Evolutionary conservation across 495 filamentous ascomycete genomes (phyloP), one percentile per base, ranked within the genome.

Genomic region (Hapsidospora chrysogenum): DNA sequence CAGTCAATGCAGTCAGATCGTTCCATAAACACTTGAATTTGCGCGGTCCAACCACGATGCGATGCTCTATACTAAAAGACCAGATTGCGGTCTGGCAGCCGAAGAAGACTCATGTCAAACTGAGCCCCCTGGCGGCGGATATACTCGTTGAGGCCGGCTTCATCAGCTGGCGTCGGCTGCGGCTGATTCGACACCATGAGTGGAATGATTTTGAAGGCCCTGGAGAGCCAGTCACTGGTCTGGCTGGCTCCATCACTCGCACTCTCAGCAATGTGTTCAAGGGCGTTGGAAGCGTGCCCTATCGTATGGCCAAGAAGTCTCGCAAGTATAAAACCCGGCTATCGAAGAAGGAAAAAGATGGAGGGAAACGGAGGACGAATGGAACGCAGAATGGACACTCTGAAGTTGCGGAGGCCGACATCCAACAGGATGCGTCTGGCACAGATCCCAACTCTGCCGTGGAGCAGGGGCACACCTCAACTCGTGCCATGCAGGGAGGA

Each of bases 191-290:
- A 20, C 76, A 81, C 39, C 64, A 64, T 22, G 76, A 82, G 41
- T 85, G 78, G 78, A 82, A 82, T 39, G 79, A 83, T 44, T 84
- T 81, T 40, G 76, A 78, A 36, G 79, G 79, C 0, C 78, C 79
- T 0, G 79, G 78, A 0, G 79, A 84, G 46, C 80, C 79, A 1
- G 42, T 85, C 20, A 78, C 77, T 2, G 79, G 80, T 4, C 53
- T 59, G 1, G 65, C 69, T 6, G 63, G 64, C 1, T 75, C 74
- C 3, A 37, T 81, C 3, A 49, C 69, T 17, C 53, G 61, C 4
- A 64, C 65, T 3, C 45, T 76, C 0, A 63, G 63, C 0, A 63
- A 66, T 23, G 56, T 70, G 9, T 64, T 68, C 15, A 54, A 60
- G 27, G 76, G 76, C 4, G 48, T 79, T 23, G 72, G 70, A 4